phyloP scores from a whole-genome alignment of 1,139 yeast species.

The Saccharomyces hybrid region DNA sequence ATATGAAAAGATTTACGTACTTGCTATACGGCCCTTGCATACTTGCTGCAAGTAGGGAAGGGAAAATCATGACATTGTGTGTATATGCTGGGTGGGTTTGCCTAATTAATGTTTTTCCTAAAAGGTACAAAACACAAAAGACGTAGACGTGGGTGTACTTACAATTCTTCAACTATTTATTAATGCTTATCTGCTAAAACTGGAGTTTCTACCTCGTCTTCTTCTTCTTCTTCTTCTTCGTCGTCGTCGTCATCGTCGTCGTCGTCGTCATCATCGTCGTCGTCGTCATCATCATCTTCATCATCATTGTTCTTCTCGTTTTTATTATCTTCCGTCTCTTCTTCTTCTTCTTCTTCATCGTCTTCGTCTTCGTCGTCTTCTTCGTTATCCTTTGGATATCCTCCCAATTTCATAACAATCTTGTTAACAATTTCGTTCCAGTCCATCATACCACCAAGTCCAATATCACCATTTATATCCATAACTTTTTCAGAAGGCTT shows the following conservation, averaged over 20 bases:
- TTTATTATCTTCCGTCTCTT: constrained; percentile 31
- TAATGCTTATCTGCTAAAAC: not conserved
- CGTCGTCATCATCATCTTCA: constrained; percentile 41
- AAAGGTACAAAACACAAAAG: not conserved
- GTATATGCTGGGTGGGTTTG: not conserved
- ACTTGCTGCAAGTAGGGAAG: not conserved
- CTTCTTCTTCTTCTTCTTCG: constrained; percentile 24
- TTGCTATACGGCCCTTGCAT: not conserved
- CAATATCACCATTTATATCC: constrained; percentile 84
- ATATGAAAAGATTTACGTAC: not conserved
- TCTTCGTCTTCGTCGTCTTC: constrained; percentile 65
- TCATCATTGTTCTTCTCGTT: constrained; percentile 34
- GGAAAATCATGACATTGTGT: not conserved
- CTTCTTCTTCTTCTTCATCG: constrained; percentile 39
- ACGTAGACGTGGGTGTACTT: not conserved
- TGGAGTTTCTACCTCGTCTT: not conserved
- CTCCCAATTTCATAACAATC: constrained; percentile 75
- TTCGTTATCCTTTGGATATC: constrained; percentile 82
- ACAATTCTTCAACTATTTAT: not conserved
- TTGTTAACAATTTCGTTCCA: constrained; percentile 84
- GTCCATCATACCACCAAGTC: constrained; percentile 95
- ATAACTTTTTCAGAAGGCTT: constrained; percentile 91
- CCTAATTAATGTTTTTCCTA: not conserved
- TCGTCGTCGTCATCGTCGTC: constrained; percentile 37
- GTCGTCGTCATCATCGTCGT: constrained; percentile 39